Evolutionary conservation across 768 basidiomycete species (phyloP), one percentile per base, ranked within the genome.

Genomic region (Hemileccinum impolitum): DNA sequence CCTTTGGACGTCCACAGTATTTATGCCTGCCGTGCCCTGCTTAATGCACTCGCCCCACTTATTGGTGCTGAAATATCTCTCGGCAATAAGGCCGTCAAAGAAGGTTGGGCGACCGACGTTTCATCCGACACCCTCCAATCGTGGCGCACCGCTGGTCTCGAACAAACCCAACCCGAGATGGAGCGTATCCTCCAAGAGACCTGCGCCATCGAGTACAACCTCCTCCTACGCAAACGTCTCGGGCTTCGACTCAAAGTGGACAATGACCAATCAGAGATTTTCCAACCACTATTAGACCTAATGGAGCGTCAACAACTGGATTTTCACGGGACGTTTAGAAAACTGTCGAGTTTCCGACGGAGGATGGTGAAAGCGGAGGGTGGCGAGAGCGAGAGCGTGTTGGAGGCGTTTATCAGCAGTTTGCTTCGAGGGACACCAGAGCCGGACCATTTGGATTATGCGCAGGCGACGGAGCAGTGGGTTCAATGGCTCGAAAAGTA

Each of bases 291-390:
- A 36, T 74, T 97, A n/a, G 73, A 80, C 35, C 67, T 94, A 30
- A 79, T 98, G 71, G 79, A 85, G 48, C 64, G 67, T 2, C 80
- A 93, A 54, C 72, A 74, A 43, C 75, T 97, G n/a, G 96, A 98
- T 69, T 95, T 93, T 70, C 84, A 93, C 60, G 76, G 79, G 13
- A 86, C 92, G 3, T 91, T 97, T 77, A 82, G 95, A 21, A 72
- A 66, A 4, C 72, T 99, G 9, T 72, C 75, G 2, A 68, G 66
- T 36, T 94, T 95, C 77, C 72, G 71, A 14, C 78, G 84, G 17
- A 57, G 28, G 14, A 48, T 70, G 55, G 41, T 71, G 23, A 52
- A 11, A 31, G 57, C 32, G n/a, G 62, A 17, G 32, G 47, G 12
- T 19, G 52, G 50, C 14, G 61, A 62, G 17, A 17, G 12, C 14